Evolutionary conservation across 371 early-diverging fungal genomes (phyloP), one percentile per base, ranked within the genome.

Genomic region (Parasitella parasitica): DNA sequence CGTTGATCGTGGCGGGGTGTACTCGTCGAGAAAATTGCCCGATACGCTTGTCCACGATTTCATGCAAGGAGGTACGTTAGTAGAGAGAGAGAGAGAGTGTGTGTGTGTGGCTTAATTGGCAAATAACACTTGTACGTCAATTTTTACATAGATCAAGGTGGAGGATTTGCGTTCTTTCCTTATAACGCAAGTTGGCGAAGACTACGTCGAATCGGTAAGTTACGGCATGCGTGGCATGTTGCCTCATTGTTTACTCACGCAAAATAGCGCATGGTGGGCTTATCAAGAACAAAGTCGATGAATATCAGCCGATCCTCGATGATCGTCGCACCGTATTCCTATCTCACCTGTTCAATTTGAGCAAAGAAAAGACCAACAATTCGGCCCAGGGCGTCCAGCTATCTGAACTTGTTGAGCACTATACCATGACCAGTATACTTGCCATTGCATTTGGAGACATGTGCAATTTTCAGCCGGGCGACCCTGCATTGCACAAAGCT

Each of bases 151-250:
- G 75, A 75, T 22, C 70, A 71, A 30, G 82, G 82, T 41, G 79
- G 79, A 15, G 75, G 71, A 1, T 78, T 82, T 67, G 79, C 82
- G 0, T 78, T 78, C 48, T 74, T 68, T 63, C 69, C 76, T n/a
- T 78, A 82, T 59, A 76, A 75, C 18, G 56, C 58, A 18, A 57
- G 66, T 18, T 82, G 82, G 82, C 63, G 79, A 24, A 27, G 64
- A 13, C 51, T 82, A 20, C 69, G 82, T 13, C 69, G 76, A 22
- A 65, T 81, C 26, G 78, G 81, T 78, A 64, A 70, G 57, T 34
- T n/a, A n/a, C n/a, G n/a, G n/a, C n/a, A n/a, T n/a, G n/a, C n/a
- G n/a, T n/a, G n/a, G n/a, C n/a, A n/a, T n/a, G n/a, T n/a, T n/a
- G n/a, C n/a, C n/a, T n/a, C n/a, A n/a, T n/a, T 49, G 3, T 28